Percentiles rank a stretch among this genome's conserved stretches.
These are phyloP conservation scores for Diutina neorugosa DNA, from an alignment of 1,139 yeast species.

Conservation along the genomic window DNA sequence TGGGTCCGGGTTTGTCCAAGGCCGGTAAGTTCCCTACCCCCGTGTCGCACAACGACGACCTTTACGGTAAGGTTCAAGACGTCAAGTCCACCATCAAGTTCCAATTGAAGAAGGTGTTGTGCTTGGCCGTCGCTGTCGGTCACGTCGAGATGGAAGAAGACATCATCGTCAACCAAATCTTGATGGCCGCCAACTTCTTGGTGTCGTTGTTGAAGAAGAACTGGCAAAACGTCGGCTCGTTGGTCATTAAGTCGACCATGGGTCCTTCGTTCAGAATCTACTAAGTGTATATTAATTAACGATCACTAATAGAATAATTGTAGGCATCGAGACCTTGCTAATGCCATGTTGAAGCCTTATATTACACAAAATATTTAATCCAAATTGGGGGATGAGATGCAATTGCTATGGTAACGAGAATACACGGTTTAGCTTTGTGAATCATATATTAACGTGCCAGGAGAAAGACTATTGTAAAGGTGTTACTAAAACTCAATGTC, in stretches of 20 bases:
- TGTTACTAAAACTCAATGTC: conserved; percentile 25
- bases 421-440: too few relatives aligned
- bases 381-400: too few relatives aligned
- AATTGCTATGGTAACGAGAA: too few relatives aligned
- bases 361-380: too few relatives aligned
- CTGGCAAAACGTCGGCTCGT: conserved; percentile 99
- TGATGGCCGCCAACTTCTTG: conserved; percentile 98
- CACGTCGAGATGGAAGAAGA: conserved; percentile 99
- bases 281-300: conserved; percentile 33
- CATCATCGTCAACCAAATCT: conserved; percentile 90
- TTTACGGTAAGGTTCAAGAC: conserved; percentile 90
- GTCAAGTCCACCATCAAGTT: conserved; percentile 99
- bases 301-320: not conserved
- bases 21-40: conserved; percentile 99
- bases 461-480: too few relatives aligned
- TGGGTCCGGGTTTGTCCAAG: conserved; percentile 99
- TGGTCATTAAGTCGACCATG: conserved; percentile 98
- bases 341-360: too few relatives aligned
- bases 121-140: conserved; percentile 94
- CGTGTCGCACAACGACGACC: conserved; percentile 98
- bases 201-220: conserved; percentile 99
- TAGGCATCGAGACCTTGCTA: too few relatives aligned
- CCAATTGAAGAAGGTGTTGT: conserved; percentile 96
- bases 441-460: too few relatives aligned
- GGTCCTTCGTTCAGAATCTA: conserved; percentile 99